A percentile compares a stretch with the other conserved stretches of the same genome.
These are phyloP conservation scores for Pulicaria dysenterica DNA, from an alignment of 129 eudicot genomes.

Conservation along the genomic window DNA sequence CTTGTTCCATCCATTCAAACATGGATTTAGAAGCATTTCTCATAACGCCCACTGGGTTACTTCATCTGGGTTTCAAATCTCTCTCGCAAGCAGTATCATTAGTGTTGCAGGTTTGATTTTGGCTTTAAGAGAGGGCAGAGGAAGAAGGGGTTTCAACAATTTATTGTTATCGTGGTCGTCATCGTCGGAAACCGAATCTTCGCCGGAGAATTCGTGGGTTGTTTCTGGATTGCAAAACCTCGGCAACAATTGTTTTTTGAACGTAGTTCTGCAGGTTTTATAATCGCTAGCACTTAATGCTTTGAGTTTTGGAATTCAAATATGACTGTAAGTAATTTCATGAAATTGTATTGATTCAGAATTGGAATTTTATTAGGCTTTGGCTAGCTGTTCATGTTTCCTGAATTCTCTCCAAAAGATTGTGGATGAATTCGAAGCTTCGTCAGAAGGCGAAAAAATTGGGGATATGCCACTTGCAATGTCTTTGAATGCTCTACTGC, in stretches of 20 bases:
- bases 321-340: not conserved
- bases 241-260: conserved; percentile 89
- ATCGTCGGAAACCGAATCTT: conserved; percentile 26
- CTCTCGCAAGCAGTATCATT: conserved; percentile 52
- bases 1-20: conserved; percentile 40
- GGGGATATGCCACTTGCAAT: conserved; percentile 63
- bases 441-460: conserved; percentile 43
- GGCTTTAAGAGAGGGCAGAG: conserved; percentile 46
- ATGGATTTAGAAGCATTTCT: conserved; percentile 39
- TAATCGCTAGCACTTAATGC: not conserved
- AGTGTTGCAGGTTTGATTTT: conserved; percentile 69
- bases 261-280: conserved; percentile 91
- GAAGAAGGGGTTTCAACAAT: conserved; percentile 30
- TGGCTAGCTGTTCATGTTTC: conserved; percentile 83
- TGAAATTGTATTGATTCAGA: not conserved
- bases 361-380: conserved; percentile 53
- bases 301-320: not conserved
- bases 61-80: conserved; percentile 47
- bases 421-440: conserved; percentile 56
- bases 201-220: conserved; percentile 37
- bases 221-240: conserved; percentile 86
- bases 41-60: conserved; percentile 46
- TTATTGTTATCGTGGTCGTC: conserved; percentile 33
- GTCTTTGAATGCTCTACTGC: conserved; percentile 57
- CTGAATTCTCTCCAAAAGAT: conserved; percentile 42